Percentiles rank a stretch among this genome's conserved stretches.
Conservation (phyloP, 2,329 filamentous ascomycete genomes). For the Metarhizium brunneum region DNA sequence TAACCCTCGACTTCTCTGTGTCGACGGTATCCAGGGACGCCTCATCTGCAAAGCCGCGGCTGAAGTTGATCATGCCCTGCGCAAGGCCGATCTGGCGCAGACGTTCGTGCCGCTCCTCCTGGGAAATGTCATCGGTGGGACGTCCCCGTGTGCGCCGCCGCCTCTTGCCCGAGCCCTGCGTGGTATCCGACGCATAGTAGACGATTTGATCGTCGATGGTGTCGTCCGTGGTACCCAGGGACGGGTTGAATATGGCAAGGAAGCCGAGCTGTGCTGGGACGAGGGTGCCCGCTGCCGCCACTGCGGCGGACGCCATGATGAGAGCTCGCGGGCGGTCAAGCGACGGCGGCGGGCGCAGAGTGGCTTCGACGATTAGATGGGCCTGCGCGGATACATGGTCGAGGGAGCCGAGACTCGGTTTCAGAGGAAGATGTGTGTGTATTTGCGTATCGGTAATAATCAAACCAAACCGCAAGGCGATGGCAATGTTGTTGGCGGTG, state of each 20-base stretch:
- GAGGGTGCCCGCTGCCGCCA: conserved; percentile 12
- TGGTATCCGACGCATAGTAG: conserved; percentile 68
- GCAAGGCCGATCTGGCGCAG: conserved; percentile 90
- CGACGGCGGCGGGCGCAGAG: background rate
- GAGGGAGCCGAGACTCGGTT: too few relatives aligned
- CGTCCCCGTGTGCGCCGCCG: conserved; percentile 32
- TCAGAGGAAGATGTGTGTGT: too few relatives aligned
- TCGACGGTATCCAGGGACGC: conserved; percentile 76
- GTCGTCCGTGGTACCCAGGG: conserved; percentile 52
- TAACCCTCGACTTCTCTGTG: conserved; percentile 77
- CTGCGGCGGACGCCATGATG: conserved; percentile 12
- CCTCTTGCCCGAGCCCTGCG: conserved; percentile 29
- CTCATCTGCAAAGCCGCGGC: conserved; percentile 74
- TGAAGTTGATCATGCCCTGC: conserved; percentile 93
- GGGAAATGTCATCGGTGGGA: conserved; percentile 34
- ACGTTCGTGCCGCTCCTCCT: conserved; percentile 72
- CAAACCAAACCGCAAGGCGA: too few relatives aligned
- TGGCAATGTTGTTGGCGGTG: too few relatives aligned
- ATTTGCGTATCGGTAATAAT: too few relatives aligned
- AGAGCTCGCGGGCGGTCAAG: background rate
- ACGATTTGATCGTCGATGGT: conserved; percentile 74
- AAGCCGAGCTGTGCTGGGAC: conserved; percentile 78
- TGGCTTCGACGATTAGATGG: background rate
- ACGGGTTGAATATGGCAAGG: conserved; percentile 90
- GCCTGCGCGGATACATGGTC: background rate